Conservation (phyloP, 2,329 filamentous ascomycete species). For the Colletotrichum lupini region DNA sequence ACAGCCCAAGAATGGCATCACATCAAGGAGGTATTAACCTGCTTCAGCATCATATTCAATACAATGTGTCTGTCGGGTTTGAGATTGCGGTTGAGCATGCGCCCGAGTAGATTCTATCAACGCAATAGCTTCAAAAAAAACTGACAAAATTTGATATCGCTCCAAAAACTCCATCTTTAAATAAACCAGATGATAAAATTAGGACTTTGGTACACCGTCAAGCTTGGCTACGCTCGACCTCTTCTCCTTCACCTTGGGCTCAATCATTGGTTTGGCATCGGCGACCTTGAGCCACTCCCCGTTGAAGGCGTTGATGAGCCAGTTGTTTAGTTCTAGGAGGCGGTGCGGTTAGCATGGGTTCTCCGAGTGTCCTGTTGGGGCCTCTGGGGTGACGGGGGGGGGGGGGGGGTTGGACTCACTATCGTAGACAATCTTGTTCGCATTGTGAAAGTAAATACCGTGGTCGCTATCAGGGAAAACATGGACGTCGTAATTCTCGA, state of each 20-base stretch:
- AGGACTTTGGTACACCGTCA: neutral
- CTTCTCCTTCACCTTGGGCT: slow-evolving; percentile 35
- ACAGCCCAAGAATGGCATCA: too few relatives aligned
- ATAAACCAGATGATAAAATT: neutral
- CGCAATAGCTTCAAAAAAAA: neutral
- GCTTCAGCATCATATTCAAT: neutral
- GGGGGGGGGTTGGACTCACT: slow-evolving; percentile 66
- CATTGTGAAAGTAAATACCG: slow-evolving; percentile 93
- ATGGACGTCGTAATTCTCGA: slow-evolving; percentile 97
- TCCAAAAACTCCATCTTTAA: neutral
- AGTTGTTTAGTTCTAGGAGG: slow-evolving; percentile 79
- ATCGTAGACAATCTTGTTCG: slow-evolving; percentile 90
- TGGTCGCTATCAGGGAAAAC: slow-evolving; percentile 98
- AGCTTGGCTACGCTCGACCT: neutral
- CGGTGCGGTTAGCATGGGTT: neutral
- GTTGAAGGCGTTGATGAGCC: slow-evolving; percentile 98
- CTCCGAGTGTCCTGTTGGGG: too few relatives aligned
- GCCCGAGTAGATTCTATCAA: neutral
- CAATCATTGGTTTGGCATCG: slow-evolving; percentile 58
- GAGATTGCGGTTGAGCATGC: neutral
- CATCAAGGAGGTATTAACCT: too few relatives aligned
- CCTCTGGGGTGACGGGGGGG: too few relatives aligned
- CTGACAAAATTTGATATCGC: neutral
- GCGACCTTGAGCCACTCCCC: slow-evolving; percentile 84
- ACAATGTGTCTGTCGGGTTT: neutral